Evolutionary conservation across 2,329 filamentous ascomycete species (phyloP), one percentile per base, ranked within the genome.

Genomic region (Ophiostoma novo-ulmi): DNA sequence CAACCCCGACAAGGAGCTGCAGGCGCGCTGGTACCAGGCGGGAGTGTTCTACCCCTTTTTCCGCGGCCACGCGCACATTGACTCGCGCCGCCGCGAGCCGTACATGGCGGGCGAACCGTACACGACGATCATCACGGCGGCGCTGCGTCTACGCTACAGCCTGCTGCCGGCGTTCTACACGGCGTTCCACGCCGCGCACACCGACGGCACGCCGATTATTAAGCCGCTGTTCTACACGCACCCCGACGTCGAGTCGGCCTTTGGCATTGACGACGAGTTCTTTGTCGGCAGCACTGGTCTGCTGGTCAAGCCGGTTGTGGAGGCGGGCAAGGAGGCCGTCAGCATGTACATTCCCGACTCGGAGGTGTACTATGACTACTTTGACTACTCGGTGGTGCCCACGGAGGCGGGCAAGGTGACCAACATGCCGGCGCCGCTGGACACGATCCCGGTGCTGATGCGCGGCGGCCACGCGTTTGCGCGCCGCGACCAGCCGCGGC

Each of bases 21-120:
- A 97, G 75, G 91, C 92, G 13, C 89, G 95, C 55, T 99, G 95
- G 95, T 99, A 97, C 81, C 95, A 99, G 80, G 89, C 94, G 44
- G 95, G 95, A 73, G 92, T 92, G 70, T 99, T 97, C 84, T 98
- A 98, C 79, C 95, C 95, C 8, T 99, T 98, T 84, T 97, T 98
- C 91, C 92, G 95, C 73, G 95, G 89, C 1, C 95, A 99, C 78
- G 95, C 95, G 7, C 95, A 99, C 80, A 98, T 98, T 72, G 95
- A 99, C 77, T 91, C 95, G 55, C 92, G 95, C 65, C 91, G 95
- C 36, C 91, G 95, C 69, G 95, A 99, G 81, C 95, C 95, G 3
- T 99, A 98, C 78, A 84, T 98, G 71, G 85, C 89, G 13, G 91
- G 91, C 13, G 91, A 95, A 73, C 93, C 94, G 0, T 93, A 97